Conservation (phyloP, 306 rosid species). For the Ormosia emarginata region DNA sequence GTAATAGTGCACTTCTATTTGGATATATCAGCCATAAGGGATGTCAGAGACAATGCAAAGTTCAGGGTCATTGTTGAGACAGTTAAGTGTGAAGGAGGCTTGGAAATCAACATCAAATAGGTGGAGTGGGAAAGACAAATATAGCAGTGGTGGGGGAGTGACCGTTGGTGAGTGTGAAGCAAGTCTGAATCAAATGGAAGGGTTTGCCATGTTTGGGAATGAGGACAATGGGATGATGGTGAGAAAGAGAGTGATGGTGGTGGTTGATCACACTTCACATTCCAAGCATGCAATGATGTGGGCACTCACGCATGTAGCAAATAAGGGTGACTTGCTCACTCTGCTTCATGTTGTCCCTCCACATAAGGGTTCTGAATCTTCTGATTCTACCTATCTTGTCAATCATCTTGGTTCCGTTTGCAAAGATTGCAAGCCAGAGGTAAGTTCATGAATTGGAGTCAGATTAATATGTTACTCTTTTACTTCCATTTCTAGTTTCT, state of each 20-base stretch:
- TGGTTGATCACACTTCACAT: conserved; percentile 66
- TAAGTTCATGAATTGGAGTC: background rate
- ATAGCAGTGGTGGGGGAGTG: background rate
- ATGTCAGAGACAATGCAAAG: conserved; percentile 40
- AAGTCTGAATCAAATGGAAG: conserved; percentile 55
- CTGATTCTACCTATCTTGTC: conserved; percentile 57
- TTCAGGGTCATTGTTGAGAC: conserved; percentile 54
- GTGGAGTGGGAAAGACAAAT: conserved; percentile 44
- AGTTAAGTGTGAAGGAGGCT: conserved; percentile 55
- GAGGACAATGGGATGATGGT: conserved; percentile 34
- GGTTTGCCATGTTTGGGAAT: conserved; percentile 42
- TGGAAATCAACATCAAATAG: conserved; percentile 63
- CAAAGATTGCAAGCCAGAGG: conserved; percentile 83
- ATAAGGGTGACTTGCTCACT: conserved; percentile 74
- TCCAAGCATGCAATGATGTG: conserved; percentile 84
- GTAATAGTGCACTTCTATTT: background rate
- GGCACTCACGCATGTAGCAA: conserved; percentile 79
- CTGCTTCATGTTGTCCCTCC: conserved; percentile 67
- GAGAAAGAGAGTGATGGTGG: conserved; percentile 85
- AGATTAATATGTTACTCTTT: background rate
- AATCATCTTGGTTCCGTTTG: conserved; percentile 69
- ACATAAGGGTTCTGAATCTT: conserved; percentile 35
- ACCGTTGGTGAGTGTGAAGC: conserved; percentile 29
- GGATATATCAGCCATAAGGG: conserved; percentile 17
- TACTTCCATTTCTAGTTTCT: background rate